Percentiles rank a stretch among this genome's conserved stretches.
Evolutionary conservation across 2,329 filamentous ascomycete species (phyloP).

Genomic region (Sclerotinia subarctica): DNA sequence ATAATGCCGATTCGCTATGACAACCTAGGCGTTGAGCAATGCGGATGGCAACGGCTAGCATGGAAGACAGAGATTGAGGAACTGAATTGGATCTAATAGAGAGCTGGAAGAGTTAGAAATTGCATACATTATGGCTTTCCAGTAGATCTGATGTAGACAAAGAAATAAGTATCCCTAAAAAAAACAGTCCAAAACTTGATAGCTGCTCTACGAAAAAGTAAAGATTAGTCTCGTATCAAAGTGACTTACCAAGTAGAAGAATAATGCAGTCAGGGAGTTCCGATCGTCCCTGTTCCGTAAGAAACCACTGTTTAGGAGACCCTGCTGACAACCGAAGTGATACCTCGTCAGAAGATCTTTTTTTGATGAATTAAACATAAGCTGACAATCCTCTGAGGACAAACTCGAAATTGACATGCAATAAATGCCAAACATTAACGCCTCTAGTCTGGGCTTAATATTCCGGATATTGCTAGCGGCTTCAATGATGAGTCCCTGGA

Average conservation of each 20-base stretch:
- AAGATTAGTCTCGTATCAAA: too few relatives aligned
- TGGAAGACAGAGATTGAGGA: slow-evolving; percentile 57
- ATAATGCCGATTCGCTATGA: slow-evolving; percentile 58
- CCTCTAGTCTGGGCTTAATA: slow-evolving; percentile 57
- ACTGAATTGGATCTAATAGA: slow-evolving; percentile 45
- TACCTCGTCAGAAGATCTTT: slow-evolving; percentile 42
- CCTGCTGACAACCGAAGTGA: slow-evolving; percentile 47
- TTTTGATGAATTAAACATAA: slow-evolving; percentile 41
- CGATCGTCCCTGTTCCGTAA: slow-evolving; percentile 42
- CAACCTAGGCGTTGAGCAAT: slow-evolving; percentile 67
- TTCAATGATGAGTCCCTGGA: slow-evolving; percentile 63
- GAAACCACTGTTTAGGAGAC: slow-evolving; percentile 44
- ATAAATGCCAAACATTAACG: slow-evolving; percentile 64
- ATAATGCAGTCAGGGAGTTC: slow-evolving; percentile 50
- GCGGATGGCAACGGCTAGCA: slow-evolving; percentile 64
- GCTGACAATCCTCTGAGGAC: slow-evolving; percentile 50
- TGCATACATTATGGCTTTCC: background rate
- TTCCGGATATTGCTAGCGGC: slow-evolving; percentile 55
- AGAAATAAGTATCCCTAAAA: too few relatives aligned
- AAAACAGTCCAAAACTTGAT: too few relatives aligned
- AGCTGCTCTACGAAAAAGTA: too few relatives aligned
- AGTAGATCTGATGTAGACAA: background rate
- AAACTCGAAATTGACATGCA: slow-evolving; percentile 57
- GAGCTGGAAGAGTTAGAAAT: slow-evolving; percentile 29
- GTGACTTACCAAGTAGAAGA: slow-evolving; percentile 50